Evolutionary conservation across 257 asterid species (phyloP).

Genomic region (Asclepias syriaca): DNA sequence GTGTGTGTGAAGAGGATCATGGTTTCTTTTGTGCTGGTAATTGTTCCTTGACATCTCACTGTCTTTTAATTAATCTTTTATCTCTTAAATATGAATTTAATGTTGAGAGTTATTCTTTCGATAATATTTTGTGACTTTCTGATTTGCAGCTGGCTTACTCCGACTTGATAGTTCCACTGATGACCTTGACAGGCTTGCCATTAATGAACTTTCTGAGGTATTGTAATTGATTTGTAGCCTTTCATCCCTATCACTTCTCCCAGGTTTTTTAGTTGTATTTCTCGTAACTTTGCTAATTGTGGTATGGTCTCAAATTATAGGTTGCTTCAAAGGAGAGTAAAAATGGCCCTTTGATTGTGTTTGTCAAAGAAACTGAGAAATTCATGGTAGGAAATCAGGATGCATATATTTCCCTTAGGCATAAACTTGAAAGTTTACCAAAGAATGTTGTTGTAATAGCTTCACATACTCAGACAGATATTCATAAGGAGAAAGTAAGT

Average conservation of each 20-base stretch:
- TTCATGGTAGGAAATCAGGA: conserved; percentile 73
- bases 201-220: conserved; percentile 84
- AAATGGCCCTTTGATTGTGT: conserved; percentile 76
- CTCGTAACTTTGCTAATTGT: not conserved
- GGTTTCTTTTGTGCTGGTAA: conserved; percentile 96
- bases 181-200: conserved; percentile 65
- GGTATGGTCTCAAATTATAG: conserved; percentile 32
- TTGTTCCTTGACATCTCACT: not conserved
- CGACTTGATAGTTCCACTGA: conserved; percentile 64
- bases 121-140: not conserved
- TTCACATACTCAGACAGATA: conserved; percentile 67
- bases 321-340: conserved; percentile 65
- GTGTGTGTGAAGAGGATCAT: conserved; percentile 70
- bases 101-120: not conserved
- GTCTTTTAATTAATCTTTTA: not conserved
- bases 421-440: conserved; percentile 81
- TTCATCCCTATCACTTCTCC: not conserved
- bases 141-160: conserved; percentile 54
- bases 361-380: conserved; percentile 91
- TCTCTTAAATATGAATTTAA: not conserved
- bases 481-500: conserved; percentile 79
- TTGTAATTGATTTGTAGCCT: not conserved
- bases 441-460: conserved; percentile 76
- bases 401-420: conserved; percentile 54
- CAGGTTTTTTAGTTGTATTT: conserved; percentile 6